Base-by-base conservation (phyloP, 2,329 filamentous ascomycete species). In the Remersonia thermophila region DNA sequence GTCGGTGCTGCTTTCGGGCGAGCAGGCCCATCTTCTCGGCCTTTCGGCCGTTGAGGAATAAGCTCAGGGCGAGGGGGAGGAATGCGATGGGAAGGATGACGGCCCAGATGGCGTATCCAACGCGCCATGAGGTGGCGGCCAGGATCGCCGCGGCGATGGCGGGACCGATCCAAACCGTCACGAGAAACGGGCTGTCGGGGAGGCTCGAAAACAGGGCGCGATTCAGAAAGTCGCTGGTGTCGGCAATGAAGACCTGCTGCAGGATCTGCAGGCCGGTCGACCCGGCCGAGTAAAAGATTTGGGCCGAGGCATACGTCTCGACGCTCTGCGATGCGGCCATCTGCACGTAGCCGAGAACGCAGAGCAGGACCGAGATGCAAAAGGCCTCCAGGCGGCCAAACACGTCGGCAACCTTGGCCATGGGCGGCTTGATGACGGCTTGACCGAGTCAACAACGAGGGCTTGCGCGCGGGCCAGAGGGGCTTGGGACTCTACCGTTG, bases 171-270 rank as follows among this genome's bases (percentile, higher is more conserved):
- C 73, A 80, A 4, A 75, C 66, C 7, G 71, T 79, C 39, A 72
- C 59, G 12, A 78, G 58, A 46, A 76, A 78, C 0, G 74, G 73
- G 12, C 71, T 56, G 43, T 73, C 68, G 3, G 73, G 72, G 10
- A 77, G 53, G 2, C 67, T 71, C 3, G 69, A 71, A 45, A 73
- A 65, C 3, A 80, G 52, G 11, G 72, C 73, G 38, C 75, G 69
- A 47, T 77, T 75, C 13, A 69, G 53, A 30, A 79, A 54, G 44
- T 70, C 65, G 33, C 68, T 76, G 1, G 70, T 73, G 51, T 80
- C 74, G 20, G 75, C 75, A 33, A 79, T 68, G 51, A 80, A 75
- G 28, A 80, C 69, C 49, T 79, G 73, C 48, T 77, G 69, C 15
- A 77, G 54, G 32, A 79, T 71, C 39, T 72, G 65, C 6, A 77